A percentile compares a stretch with the other conserved stretches of the same genome.
phyloP scores from a whole-genome alignment of 345 rosid genomes.

The Salix brachista region DNA sequence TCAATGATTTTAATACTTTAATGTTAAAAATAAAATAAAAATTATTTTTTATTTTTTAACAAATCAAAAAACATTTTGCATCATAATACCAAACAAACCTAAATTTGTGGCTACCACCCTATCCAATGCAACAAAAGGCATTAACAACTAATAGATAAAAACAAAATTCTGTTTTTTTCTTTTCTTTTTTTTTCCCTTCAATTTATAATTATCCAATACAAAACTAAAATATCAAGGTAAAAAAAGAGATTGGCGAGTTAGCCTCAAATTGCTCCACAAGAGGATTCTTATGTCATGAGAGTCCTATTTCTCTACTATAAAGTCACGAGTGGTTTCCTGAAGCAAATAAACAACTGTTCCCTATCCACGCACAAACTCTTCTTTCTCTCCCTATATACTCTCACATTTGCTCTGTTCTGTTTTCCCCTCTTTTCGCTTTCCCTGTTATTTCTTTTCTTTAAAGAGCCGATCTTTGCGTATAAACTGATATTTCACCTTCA shows the following conservation, averaged over 20 bases:
- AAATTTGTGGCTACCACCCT: background rate
- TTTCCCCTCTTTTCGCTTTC: background rate
- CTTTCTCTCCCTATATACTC: background rate
- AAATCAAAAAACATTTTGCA: no score
- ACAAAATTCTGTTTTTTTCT: background rate
- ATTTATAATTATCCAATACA: background rate
- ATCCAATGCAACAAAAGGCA: background rate
- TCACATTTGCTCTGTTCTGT: background rate
- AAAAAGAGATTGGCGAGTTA: background rate
- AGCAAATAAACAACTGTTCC: background rate
- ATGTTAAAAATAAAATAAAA: no score
- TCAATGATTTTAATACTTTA: no score
- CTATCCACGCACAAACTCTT: background rate
- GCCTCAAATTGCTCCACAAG: background rate
- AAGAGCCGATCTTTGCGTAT: background rate
- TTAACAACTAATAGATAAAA: background rate
- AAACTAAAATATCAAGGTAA: background rate
- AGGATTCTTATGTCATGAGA: slow-evolving; percentile 9
- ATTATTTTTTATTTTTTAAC: no score
- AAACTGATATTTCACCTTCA: background rate
- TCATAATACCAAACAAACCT: no score
- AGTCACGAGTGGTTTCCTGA: background rate
- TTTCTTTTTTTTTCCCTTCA: background rate
- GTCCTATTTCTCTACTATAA: slow-evolving; percentile 1
- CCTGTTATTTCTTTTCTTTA: background rate